phyloP scores from a whole-genome alignment of 2,329 filamentous ascomycete species.

The Penicillium sp. region DNA sequence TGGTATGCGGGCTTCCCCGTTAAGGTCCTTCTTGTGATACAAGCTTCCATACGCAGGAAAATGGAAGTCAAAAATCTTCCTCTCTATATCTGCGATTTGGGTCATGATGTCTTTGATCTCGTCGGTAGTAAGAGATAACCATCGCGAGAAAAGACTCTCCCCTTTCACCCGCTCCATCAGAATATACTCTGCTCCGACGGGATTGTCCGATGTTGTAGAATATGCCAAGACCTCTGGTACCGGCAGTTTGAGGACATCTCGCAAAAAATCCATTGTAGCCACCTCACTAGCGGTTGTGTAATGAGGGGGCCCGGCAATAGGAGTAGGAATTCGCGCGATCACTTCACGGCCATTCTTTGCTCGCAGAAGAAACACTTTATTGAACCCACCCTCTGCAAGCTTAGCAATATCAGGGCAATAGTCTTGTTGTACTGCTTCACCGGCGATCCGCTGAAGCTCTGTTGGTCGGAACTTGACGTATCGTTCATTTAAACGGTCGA shows the following conservation, averaged over 20 bases:
- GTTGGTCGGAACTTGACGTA: constrained; percentile 21
- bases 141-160: constrained; percentile 27
- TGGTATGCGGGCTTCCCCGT: constrained; percentile 14
- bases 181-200: constrained; percentile 42
- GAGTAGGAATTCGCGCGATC: constrained; percentile 29
- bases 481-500: constrained; percentile 17
- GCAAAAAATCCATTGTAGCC: constrained; percentile 27
- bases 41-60: constrained; percentile 27
- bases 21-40: constrained; percentile 11
- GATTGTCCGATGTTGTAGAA: constrained; percentile 33
- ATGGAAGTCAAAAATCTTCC: constrained; percentile 24
- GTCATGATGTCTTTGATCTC: constrained; percentile 25
- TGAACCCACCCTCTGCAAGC: constrained; percentile 26
- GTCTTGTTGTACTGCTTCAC: constrained; percentile 19
- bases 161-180: constrained; percentile 42
- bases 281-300: constrained; percentile 29
- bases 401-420: constrained; percentile 20
- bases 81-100: constrained; percentile 25
- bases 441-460: constrained; percentile 23
- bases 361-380: constrained; percentile 28
- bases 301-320: constrained; percentile 24
- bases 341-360: constrained; percentile 23
- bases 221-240: constrained; percentile 38
- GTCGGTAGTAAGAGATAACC: constrained; percentile 24
- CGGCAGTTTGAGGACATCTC: constrained; percentile 29